Evolutionary conservation across 163 green algal species (phyloP), one percentile per base, ranked within the genome.

Genomic region (Chlorella variabilis): DNA sequence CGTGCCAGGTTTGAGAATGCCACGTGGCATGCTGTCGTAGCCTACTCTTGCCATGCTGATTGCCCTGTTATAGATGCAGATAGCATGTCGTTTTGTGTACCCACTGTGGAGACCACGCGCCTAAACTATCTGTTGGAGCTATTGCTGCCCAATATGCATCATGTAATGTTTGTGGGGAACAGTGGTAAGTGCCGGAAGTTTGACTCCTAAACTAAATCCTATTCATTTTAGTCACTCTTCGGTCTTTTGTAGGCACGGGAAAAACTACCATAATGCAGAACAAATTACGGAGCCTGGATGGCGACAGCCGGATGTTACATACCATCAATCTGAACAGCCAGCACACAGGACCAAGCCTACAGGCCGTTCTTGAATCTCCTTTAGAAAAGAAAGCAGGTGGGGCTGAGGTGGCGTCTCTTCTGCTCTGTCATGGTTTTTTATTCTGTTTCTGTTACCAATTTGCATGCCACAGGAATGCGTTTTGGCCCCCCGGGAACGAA

Each of bases 131-230:
- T 98, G 86, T 83, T 97, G 67, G 89, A 96, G 81, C 89, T 81
- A 20, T 89, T 98, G 23, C 78, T 98, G 15, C 71, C 70, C 38
- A 94, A 94, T 89, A 93, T 92, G 83, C 91, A 97, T 83, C 93
- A 93, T 73, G 88, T 95, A 41, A 98, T 98, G 95, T 96, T 98
- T 89, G 95, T 98, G 45, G 95, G 95, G 71, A 95, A 93, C 86
- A 96, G 92, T 27, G 83, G 83, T 86, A 54, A 59, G 65, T 54
- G 11, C 11, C 45, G 45, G n/a, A n/a, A n/a, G n/a, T n/a, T n/a
- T n/a, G n/a, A n/a, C n/a, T n/a, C n/a, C n/a, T n/a, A n/a, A n/a
- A n/a, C n/a, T n/a, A n/a, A n/a, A n/a, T n/a, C n/a, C n/a, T n/a
- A n/a, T n/a, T n/a, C n/a, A n/a, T n/a, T n/a, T n/a, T n/a, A n/a